Evolutionary conservation across 2,329 filamentous ascomycete species (phyloP), one percentile per base, ranked within the genome.

Genomic region (Ceratocystis papillata): DNA sequence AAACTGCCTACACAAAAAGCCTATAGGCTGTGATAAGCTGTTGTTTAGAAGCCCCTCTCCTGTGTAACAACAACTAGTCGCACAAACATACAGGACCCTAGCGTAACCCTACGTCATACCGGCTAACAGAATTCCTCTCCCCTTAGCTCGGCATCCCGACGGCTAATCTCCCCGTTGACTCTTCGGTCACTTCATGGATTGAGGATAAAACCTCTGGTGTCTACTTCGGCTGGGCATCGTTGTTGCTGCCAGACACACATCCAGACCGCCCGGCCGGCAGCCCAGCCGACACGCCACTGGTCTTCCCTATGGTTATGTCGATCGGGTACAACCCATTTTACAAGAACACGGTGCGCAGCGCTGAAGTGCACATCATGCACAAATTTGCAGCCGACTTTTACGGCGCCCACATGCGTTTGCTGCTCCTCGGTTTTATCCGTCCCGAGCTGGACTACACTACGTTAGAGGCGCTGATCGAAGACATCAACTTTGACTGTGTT

Each of bases 291-390:
- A 67, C 33, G 41, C 69, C 62, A 17, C 28, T 60, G 57, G 79
- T 94, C 66, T 90, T 87, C 75, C 90, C 90, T 0, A 94, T 95
- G 82, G 91, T 96, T 70, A 89, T 96, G 87, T 90, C 86, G 68
- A 93, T 96, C 70, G 94, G 94, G 57, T 97, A 92, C 82, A 99
- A 97, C 76, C 94, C 94, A 0, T 97, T 92, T 77, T 99, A 96
- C 82, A 91, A 92, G 75, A 97, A 99, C 80, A 86, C 82, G 3
- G 85, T 89, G 60, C 86, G 90, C 69, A 90, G 84, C 69, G 91
- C 94, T 73, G 91, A 96, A 80, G 91, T 96, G 66, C 91, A 96
- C 77, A 83, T 99, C 65, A 82, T 99, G 75, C 86, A 90, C 72
- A 75, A 80, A 55, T 96, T 96, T 74, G 75, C 77, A 1, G 78